phyloP scores from a whole-genome alignment of 768 basidiomycete species.

The Leccinum variicolor region DNA sequence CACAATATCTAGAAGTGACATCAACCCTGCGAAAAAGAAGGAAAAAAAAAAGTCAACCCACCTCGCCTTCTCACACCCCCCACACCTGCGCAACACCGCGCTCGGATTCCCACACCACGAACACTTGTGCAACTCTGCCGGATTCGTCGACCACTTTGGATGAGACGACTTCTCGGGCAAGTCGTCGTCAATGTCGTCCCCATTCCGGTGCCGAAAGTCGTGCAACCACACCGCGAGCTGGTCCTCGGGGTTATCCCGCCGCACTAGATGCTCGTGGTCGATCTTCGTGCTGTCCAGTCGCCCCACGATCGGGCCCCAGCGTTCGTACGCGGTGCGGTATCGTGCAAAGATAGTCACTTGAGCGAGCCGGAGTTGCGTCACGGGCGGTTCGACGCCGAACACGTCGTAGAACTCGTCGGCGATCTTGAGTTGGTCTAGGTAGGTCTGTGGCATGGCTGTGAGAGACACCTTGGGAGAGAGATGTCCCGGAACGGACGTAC shows the following conservation, averaged over 20 bases:
- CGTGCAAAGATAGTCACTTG: slow-evolving; percentile 48
- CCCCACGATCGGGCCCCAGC: slow-evolving; percentile 45
- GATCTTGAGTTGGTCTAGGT: slow-evolving; percentile 41
- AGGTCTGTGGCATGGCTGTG: slow-evolving; percentile 24
- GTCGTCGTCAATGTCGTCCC: slow-evolving; percentile 32
- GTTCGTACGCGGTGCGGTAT: slow-evolving; percentile 42
- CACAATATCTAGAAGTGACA: slow-evolving; percentile 8
- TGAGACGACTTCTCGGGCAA: slow-evolving; percentile 33
- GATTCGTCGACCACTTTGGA: slow-evolving; percentile 46
- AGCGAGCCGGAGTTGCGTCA: slow-evolving; percentile 50
- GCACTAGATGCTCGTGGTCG: slow-evolving; percentile 30
- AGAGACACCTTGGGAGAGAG: background rate
- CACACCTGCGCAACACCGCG: slow-evolving; percentile 52
- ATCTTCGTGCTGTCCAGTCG: slow-evolving; percentile 31
- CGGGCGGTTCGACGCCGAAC: slow-evolving; percentile 44
- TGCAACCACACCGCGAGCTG: slow-evolving; percentile 59
- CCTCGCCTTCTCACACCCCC: slow-evolving; percentile 42
- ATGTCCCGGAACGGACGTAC: slow-evolving; percentile 25
- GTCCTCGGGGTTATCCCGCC: slow-evolving; percentile 46
- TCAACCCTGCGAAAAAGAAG: background rate
- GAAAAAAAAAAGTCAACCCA: slow-evolving; percentile 4
- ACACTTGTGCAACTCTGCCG: slow-evolving; percentile 54
- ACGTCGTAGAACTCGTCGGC: slow-evolving; percentile 51
- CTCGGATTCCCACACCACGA: slow-evolving; percentile 61
- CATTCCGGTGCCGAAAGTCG: slow-evolving; percentile 41